Evolutionary conservation across 2,329 filamentous ascomycete genomes (phyloP), one percentile per base, ranked within the genome.

Genomic region (Trichoderma brevicompactum): DNA sequence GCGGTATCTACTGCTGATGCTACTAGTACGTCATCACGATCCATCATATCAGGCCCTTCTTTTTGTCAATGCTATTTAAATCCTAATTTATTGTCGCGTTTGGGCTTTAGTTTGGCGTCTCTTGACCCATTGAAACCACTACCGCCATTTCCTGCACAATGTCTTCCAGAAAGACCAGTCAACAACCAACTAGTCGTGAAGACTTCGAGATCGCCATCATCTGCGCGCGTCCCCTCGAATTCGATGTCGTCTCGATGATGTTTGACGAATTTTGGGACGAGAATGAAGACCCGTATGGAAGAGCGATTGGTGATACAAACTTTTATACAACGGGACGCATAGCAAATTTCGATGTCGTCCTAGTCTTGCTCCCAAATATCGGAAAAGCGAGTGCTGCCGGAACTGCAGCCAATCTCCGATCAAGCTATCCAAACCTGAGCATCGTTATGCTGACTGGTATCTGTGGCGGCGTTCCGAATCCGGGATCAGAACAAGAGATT

Each of bases 241-340:
- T 40, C 50, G 50, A 54, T 28, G 50, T 1, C 12, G 50, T 54
- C 8, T 40, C 50, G 13, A 15, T 54, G 6, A 34, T 54, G 3
- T 69, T 72, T 7, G 70, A 70, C 34, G 19, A 46, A 8, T 41
- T 60, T 49, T 71, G 70, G 68, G 68, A 67, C 7, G 49, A 68
- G 15, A 19, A 44, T 43, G 46, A 9, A 15, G 23, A 28, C 23
- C 34, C 59, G 1, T 74, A 71, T 32, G 71, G 69, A 12, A 74
- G 73, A 44, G 69, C 68, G 1, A 17, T 43, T 0, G 72, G 72
- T 1, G 77, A 78, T 48, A 23, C 53, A 1, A 76, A 75, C 48
- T 32, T 59, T 32, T 78, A 78, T 56, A 68, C 69, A 0, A 69
- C 64, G 9, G 75, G 69, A 3, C 15, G n/a, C 10, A 70, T 72